These are phyloP conservation scores for Teunomyces pallodes DNA, from an alignment of 805 yeast genomes.

Conservation along the genomic window DNA sequence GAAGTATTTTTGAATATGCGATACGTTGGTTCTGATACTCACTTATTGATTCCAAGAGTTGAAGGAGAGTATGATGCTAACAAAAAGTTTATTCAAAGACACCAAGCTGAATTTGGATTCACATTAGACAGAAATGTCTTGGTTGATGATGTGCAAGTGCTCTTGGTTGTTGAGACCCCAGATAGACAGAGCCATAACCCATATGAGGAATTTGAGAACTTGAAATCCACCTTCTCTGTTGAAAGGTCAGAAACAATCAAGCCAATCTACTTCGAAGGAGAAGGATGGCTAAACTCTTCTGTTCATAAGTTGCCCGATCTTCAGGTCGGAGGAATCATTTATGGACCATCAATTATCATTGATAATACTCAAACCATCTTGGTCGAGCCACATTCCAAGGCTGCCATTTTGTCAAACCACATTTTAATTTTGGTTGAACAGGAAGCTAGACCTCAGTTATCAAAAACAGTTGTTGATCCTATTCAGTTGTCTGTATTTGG, in stretches of 20 bases:
- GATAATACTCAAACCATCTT: constrained; percentile 29
- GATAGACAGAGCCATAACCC: constrained; percentile 15
- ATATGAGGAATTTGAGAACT: constrained; percentile 13
- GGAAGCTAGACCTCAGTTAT: constrained; percentile 19
- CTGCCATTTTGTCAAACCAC: constrained; percentile 27
- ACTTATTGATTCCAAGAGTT: constrained; percentile 57
- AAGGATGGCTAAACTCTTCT: constrained; percentile 42
- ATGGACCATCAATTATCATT: constrained; percentile 34
- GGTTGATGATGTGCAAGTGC: constrained; percentile 38
- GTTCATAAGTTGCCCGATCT: constrained; percentile 23
- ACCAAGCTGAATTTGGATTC: constrained; percentile 36
- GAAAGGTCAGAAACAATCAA: constrained; percentile 1
- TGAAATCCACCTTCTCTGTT: not conserved
- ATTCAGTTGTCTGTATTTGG: constrained; percentile 41
- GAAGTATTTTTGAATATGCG: constrained; percentile 76
- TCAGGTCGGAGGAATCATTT: constrained; percentile 17
- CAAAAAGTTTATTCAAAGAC: constrained; percentile 25
- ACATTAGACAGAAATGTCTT: constrained; percentile 32
- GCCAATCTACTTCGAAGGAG: constrained; percentile 53
- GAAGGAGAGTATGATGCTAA: constrained; percentile 24
- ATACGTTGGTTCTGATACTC: constrained; percentile 88
- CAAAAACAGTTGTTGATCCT: constrained; percentile 30
- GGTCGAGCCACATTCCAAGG: constrained; percentile 33
- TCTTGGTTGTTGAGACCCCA: constrained; percentile 15
- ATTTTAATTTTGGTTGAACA: constrained; percentile 20